Evolutionary conservation across 257 asterid genomes (phyloP), one percentile per base, ranked within the genome.

Genomic region (Asclepias syriaca): DNA sequence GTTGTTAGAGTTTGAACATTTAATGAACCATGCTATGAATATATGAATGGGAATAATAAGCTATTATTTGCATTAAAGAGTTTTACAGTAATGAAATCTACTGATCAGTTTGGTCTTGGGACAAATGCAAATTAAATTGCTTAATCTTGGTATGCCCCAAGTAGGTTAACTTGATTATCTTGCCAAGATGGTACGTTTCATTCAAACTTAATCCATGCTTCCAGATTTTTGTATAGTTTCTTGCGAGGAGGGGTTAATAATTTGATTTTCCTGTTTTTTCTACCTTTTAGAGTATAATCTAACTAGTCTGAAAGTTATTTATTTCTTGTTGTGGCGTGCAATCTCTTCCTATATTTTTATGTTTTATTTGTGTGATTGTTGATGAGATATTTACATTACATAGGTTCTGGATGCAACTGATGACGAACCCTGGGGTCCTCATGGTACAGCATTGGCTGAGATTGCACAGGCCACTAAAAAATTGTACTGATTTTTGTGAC

Each of bases 371-470:
- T 72, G 34, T 64, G 75, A 53, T 60, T 71, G 18, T 49, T 48
- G 68, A 53, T 57, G 65, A 76, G 67, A 66, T 81, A 27, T 76
- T 73, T 37, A 66, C 22, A 59, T 73, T 48, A 59, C 29, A 65
- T 77, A 93, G 98, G 98, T 88, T 77, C 73, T 92, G 88, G 98
- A 92, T 85, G 98, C 98, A 27, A 92, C 98, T 32, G 98, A 92
- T 68, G 96, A 92, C 51, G 98, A 92, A 78, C 97, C 97, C 61
- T 92, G 98, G 98, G 98, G 98, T 77, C 98, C 98, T 81, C 98
- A 92, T 77, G 98, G 98, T 71, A 90, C 98, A 49, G 95, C 81
- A 68, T 81, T 92, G 95, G 89, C 96, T 72, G 98, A 92, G 87
- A 90, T 92, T 66, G 96, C 98, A 69, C 90, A 80, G 78, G 97